These are phyloP conservation scores for Lipomyces starkeyi DNA, from an alignment of 805 yeast species.

Conservation along the genomic window DNA sequence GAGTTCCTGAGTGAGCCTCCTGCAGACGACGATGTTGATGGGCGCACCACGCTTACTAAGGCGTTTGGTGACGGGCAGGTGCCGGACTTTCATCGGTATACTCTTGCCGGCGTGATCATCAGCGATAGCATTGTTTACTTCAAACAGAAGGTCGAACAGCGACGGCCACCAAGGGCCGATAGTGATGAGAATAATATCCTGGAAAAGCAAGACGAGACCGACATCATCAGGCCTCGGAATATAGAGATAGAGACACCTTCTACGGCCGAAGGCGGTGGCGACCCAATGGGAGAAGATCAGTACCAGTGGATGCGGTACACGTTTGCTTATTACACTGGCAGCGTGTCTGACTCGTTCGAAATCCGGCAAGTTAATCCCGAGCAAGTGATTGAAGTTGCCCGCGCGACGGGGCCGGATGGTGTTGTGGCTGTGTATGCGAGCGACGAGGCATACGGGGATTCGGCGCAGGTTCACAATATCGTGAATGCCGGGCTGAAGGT, in stretches of 20 bases:
- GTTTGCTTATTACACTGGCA: slow-evolving; percentile 17
- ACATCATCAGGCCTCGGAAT: neutral
- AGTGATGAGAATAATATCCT: neutral
- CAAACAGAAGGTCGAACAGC: neutral
- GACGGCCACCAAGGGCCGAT: neutral
- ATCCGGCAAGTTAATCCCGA: slow-evolving; percentile 14
- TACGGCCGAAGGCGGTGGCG: neutral
- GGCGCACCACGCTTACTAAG: neutral
- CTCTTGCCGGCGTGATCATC: slow-evolving; percentile 35
- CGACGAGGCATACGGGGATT: slow-evolving; percentile 17
- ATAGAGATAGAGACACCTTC: neutral
- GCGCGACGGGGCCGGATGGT: slow-evolving; percentile 30
- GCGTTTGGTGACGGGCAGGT: slow-evolving; percentile 5
- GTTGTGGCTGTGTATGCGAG: slow-evolving; percentile 34
- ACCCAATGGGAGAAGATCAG: neutral
- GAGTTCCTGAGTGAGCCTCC: slow-evolving; percentile 28
- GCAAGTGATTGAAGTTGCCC: slow-evolving; percentile 27
- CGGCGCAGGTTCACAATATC: neutral
- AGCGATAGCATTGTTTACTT: slow-evolving; percentile 17
- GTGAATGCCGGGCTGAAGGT: neutral
- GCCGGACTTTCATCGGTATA: slow-evolving; percentile 33
- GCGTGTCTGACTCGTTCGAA: slow-evolving; percentile 10
- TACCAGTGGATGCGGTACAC: slow-evolving; percentile 13
- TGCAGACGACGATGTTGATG: slow-evolving; percentile 16
- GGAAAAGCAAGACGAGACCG: neutral